Evolutionary conservation across 495 filamentous ascomycete genomes (phyloP).

Genomic region (Parathielavia appendiculata): DNA sequence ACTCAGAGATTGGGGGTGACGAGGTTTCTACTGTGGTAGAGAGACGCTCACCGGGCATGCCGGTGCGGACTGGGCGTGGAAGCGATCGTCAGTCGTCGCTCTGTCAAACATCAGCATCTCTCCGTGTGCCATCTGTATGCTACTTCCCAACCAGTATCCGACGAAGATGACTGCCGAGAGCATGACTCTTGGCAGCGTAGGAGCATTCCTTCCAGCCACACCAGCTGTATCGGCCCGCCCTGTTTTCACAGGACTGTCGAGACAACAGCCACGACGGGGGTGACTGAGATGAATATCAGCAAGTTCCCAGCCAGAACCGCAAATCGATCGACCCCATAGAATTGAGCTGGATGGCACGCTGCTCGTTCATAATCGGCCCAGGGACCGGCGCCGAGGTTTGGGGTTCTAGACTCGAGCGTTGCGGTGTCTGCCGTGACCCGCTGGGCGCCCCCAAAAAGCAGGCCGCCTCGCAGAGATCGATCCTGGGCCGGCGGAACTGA

Average conservation of each 20-base stretch:
- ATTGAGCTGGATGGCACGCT: slow-evolving; percentile 25
- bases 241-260: not conserved
- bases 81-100: not conserved
- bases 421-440: slow-evolving; percentile 12
- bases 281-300: not conserved
- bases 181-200: not conserved
- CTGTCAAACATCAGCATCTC: not conserved
- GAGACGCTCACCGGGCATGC: not conserved
- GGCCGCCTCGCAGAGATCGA: not conserved
- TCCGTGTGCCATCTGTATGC: not conserved
- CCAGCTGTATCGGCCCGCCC: too few species aligned
- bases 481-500: not conserved
- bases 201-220: not conserved
- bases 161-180: not conserved
- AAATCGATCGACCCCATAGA: slow-evolving; percentile 14
- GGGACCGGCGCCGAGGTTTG: not conserved
- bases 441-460: not conserved
- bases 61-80: not conserved
- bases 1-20: too few species aligned
- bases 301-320: slow-evolving; percentile 10
- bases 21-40: not conserved
- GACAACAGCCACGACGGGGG: not conserved
- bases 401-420: not conserved
- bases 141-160: not conserved
- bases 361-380: slow-evolving; percentile 13